phyloP scores from a whole-genome alignment of 371 early-diverging fungal genomes.

The Chytridiales sp. region DNA sequence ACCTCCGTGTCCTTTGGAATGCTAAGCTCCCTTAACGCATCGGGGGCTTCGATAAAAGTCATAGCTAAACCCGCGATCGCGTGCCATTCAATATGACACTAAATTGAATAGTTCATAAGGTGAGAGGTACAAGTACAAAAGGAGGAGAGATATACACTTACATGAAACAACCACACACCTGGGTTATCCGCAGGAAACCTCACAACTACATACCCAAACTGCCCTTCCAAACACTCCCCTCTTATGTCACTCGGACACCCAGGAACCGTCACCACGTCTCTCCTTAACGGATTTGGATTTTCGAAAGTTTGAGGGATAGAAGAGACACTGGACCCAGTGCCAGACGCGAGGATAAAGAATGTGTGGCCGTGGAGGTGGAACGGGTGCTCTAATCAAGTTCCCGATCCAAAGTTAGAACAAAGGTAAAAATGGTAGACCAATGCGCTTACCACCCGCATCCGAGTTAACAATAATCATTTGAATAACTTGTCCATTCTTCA shows the following conservation, averaged over 20 bases:
- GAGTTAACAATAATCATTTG: slow-evolving; percentile 20
- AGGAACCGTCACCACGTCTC: slow-evolving; percentile 29
- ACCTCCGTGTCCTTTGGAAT: not conserved
- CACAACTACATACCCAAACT: slow-evolving; percentile 21
- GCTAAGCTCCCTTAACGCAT: slow-evolving; percentile 1
- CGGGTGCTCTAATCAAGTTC: slow-evolving; percentile 20
- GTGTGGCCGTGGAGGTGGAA: slow-evolving; percentile 66
- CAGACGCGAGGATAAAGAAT: slow-evolving; percentile 59
- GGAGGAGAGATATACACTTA: not conserved
- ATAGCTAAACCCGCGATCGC: slow-evolving; percentile 34
- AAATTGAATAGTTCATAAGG: slow-evolving; percentile 24
- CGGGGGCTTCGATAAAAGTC: slow-evolving; percentile 45
- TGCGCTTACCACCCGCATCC: slow-evolving; percentile 13
- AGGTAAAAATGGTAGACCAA: not conserved
- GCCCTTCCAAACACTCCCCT: slow-evolving; percentile 1
- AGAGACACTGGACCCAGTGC: slow-evolving; percentile 41
- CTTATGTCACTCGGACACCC: slow-evolving; percentile 20
- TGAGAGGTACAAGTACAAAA: not conserved
- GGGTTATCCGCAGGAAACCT: slow-evolving; percentile 18
- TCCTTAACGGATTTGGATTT: slow-evolving; percentile 21
- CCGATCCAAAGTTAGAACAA: not conserved
- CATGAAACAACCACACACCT: slow-evolving; percentile 23
- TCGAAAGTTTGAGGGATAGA: slow-evolving; percentile 2
- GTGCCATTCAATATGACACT: slow-evolving; percentile 78
- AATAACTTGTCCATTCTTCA: slow-evolving; percentile 6